Evolutionary conservation across 352 stramenopile species (phyloP), one percentile per base, ranked within the genome.

Genomic region (Globisporangium cystogenes): DNA sequence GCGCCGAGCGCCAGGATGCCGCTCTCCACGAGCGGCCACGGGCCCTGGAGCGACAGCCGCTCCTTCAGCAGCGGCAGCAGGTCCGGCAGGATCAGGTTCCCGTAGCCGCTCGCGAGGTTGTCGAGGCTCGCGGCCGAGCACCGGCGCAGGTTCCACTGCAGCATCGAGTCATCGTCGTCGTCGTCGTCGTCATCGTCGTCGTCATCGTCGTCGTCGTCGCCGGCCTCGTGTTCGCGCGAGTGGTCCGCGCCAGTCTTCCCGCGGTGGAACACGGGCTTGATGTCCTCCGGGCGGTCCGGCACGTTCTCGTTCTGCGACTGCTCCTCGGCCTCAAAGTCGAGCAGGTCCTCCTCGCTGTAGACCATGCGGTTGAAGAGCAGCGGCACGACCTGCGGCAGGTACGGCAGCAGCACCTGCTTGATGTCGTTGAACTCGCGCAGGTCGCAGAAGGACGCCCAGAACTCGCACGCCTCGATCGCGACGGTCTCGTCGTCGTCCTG

Each of bases 91-190:
- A 98, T 96, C n/a, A 91, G 74, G 16, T 90, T 87, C n/a, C 93
- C 95, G 65, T 96, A 98, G 12, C 94, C 74, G 42, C 90, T 94
- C 10, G 92, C 76, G 44, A 98, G 65, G 57, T 91, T 97, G 74
- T 99, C 96, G n/a, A 99, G 69, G 59, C 85, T 96, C 18, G 93
- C 95, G 37, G 95, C 96, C 18, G 92, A 86, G 68, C 92, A 98
- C 54, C 96, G 97, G 62, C 96, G 81, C 46, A 99, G 68, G 55
- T 95, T 98, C 96, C 96, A 99, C 75, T 98, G 80, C 61, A 97
- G 80, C 46, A 97, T 74, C 60, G 96, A 96, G 50, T 98, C 91
- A 60, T 96, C 90, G 51, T 93, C 85, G 36, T 86, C 76, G 37
- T 95, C 86, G 23, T 95, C 74, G 20, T 97, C 86, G 16, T 96